Conservation (phyloP, 108 stramenopile species). For the Nannochloropsis oceanica region DNA sequence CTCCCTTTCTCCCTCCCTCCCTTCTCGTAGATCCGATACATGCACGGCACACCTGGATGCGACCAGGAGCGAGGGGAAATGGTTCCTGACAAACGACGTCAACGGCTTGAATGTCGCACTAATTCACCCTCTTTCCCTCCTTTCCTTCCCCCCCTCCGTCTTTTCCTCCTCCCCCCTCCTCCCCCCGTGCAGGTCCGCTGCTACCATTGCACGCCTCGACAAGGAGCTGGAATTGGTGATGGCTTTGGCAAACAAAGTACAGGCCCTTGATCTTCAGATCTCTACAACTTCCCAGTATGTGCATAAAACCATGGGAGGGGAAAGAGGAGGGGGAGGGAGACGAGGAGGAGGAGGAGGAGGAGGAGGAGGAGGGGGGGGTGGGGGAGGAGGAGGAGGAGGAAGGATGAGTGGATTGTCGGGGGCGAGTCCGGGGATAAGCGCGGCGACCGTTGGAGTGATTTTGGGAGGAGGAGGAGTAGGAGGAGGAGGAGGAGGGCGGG, state of each 20-base stretch:
- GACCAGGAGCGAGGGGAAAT: too few relatives aligned
- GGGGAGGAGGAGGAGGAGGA: not conserved
- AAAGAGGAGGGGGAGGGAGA: too few relatives aligned
- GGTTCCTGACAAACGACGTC: too few relatives aligned
- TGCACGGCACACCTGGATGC: conserved; percentile 48
- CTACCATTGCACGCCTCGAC: not conserved
- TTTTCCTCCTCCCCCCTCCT: not conserved
- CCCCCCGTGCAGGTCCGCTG: not conserved
- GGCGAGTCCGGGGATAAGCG: not conserved
- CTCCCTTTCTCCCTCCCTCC: conserved; percentile 30
- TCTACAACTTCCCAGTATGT: not conserved
- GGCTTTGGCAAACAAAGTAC: not conserved
- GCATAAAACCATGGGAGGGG: too few relatives aligned
- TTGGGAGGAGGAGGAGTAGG: not conserved
- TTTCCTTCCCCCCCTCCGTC: not conserved
- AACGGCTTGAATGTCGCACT: too few relatives aligned
- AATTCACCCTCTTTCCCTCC: not conserved
- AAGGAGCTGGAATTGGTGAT: not conserved
- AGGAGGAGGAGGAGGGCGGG: not conserved
- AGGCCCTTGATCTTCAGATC: not conserved
- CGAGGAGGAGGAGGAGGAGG: not conserved
- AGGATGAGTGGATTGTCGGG: not conserved
- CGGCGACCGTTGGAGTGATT: not conserved
- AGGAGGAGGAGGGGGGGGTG: not conserved
- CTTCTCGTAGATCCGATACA: conserved; percentile 60